Evolutionary conservation across 177 flowering plant species (phyloP).

Genomic region (Vitis hybrid): DNA sequence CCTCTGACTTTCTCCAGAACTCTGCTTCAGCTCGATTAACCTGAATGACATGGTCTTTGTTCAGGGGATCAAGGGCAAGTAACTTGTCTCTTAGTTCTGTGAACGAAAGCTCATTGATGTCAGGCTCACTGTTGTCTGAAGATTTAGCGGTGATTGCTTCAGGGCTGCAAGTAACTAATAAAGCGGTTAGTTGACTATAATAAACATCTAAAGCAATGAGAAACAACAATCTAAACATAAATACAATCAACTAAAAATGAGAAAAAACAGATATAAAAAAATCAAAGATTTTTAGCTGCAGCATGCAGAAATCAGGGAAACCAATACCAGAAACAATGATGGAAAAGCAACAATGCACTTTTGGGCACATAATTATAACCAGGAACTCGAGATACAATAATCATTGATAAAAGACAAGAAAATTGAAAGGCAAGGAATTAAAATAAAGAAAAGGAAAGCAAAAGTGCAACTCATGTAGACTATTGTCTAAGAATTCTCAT

Average conservation of each 20-base stretch:
- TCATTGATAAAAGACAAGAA: too few relatives aligned
- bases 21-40: slow-evolving; percentile 97
- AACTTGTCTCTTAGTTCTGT: slow-evolving; percentile 94
- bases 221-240: background rate
- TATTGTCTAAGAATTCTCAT: too few relatives aligned
- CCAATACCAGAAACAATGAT: too few relatives aligned
- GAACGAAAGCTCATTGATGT: slow-evolving; percentile 69
- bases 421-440: background rate
- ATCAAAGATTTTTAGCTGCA: too few relatives aligned
- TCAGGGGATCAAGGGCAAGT: slow-evolving; percentile 90
- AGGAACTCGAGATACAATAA: too few relatives aligned
- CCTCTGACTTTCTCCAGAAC: slow-evolving; percentile 95
- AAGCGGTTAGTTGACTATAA: slow-evolving; percentile 16
- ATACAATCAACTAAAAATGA: background rate
- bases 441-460: background rate
- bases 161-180: slow-evolving; percentile 42
- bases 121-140: slow-evolving; percentile 39
- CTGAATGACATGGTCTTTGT: slow-evolving; percentile 72
- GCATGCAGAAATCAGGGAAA: too few relatives aligned
- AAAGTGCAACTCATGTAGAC: background rate
- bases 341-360: too few relatives aligned
- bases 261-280: background rate
- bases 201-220: background rate
- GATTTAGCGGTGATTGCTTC: slow-evolving; percentile 26
- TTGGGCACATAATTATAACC: too few relatives aligned